phyloP scores from a whole-genome alignment of 768 basidiomycete genomes.

The Pleurotus djamor region DNA sequence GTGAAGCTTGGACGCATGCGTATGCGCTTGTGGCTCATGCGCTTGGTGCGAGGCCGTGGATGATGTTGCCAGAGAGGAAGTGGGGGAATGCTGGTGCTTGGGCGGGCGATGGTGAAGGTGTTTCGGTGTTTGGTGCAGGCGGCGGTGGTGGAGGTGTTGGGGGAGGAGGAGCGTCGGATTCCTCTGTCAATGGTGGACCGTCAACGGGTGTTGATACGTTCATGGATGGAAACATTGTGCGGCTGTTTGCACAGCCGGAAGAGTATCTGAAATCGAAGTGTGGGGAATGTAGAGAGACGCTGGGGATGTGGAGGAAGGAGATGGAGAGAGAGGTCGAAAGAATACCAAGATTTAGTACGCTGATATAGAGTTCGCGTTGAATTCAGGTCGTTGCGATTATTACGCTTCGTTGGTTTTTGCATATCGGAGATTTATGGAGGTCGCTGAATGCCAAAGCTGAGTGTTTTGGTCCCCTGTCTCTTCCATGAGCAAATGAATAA shows the following conservation, averaged over 20 bases:
- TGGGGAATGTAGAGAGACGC: conserved; percentile 6
- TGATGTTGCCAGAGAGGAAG: not conserved
- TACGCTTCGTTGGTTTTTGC: too few species aligned
- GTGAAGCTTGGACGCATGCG: not conserved
- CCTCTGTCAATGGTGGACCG: too few species aligned
- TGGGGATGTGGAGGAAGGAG: conserved; percentile 2
- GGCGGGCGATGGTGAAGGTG: too few species aligned
- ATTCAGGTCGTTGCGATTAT: not conserved
- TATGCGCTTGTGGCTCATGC: not conserved
- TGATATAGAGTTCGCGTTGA: not conserved
- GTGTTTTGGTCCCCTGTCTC: too few species aligned
- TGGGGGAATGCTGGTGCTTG: not conserved
- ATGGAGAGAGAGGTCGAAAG: conserved; percentile 1
- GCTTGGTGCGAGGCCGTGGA: not conserved
- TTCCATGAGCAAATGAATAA: too few species aligned
- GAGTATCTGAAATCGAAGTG: conserved; percentile 1
- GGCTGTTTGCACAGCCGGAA: not conserved
- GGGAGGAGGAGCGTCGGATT: not conserved
- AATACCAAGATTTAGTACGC: not conserved
- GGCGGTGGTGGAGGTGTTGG: too few species aligned
- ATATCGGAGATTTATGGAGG: too few species aligned
- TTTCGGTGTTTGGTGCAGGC: too few species aligned
- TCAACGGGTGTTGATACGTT: not conserved
- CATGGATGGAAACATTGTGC: not conserved
- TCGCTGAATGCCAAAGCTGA: too few species aligned